Base-by-base conservation (phyloP, 2,329 filamentous ascomycete species). In the Chrysosporium keratinophilum region DNA sequence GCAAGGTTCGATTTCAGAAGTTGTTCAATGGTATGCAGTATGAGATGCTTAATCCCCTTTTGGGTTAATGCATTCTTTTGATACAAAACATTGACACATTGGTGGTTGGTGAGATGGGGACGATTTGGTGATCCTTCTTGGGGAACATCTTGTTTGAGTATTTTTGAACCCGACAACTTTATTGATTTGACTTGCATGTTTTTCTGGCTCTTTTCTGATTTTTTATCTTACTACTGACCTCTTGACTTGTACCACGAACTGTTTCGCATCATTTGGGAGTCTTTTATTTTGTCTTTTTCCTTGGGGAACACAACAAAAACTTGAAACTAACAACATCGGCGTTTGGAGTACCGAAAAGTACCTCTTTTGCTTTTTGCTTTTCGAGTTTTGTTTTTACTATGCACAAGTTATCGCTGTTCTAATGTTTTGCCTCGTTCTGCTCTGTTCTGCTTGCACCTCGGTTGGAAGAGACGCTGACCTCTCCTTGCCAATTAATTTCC, bases 1-100 rank as follows among this genome's bases (percentile, higher is more conserved):
- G 69, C 19, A 61, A 62, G 41, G 48, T 68, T 56, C 59, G 70
- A 48, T 67, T 65, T 52, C 57, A 66, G 58, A 63, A 66, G 55
- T 63, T 72, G 52, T 55, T 71, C 49, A 50, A 40, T 7, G 41
- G 51, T 15, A 34, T 12, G 10, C 50, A 58, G 35, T 55, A 49
- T 33, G 46, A 52, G 19, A 54, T 50, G 43, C 41, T 56, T 33
- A 43, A 59, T 42, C 42, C 42, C 31, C 42, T 41, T 17, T 58
- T 52, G 35, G 50, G 50, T 54, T 56, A 52, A 28, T 23, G 7
- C 46, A 49, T 23, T 33, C 23, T 12, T n/a, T 46, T 46, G 14
- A 40, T n/a, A 19, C n/a, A 47, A 35, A 20, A 11, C n/a, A 37
- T 35, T 28, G 31, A 34, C 15, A 31, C 43, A 28, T 12, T 28